phyloP scores from a whole-genome alignment of 768 basidiomycete genomes.

The Antrodiella citrinella region DNA sequence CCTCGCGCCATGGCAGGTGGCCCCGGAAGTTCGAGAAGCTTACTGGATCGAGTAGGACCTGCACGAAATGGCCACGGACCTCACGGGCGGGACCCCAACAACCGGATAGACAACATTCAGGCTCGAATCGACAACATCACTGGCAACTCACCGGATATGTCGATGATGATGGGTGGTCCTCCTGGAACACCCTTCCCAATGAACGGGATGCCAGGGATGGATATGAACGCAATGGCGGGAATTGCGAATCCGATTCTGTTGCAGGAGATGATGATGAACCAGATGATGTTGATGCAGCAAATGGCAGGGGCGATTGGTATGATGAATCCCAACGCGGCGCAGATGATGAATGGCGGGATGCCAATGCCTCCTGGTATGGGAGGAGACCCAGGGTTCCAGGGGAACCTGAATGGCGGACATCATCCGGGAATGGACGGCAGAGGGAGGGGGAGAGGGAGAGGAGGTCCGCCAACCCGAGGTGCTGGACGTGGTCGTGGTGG shows the following conservation, averaged over 20 bases:
- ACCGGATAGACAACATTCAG: conserved; percentile 58
- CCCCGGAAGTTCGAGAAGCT: conserved; percentile 43
- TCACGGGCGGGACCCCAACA: conserved; percentile 6
- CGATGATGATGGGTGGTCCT: conserved; percentile 40
- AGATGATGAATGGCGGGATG: conserved; percentile 50
- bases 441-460: conserved; percentile 23
- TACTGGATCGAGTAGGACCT: conserved; percentile 72
- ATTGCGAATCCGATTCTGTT: conserved; percentile 64
- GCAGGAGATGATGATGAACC: conserved; percentile 88
- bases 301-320: conserved; percentile 83
- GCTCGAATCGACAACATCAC: conserved; percentile 76
- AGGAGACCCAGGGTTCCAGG: conserved; percentile 40
- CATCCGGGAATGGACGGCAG: conserved; percentile 33
- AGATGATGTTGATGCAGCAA: conserved; percentile 91
- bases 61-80: conserved; percentile 8
- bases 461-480: conserved; percentile 14
- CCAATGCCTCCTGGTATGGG: conserved; percentile 44
- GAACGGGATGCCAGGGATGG: conserved; percentile 36
- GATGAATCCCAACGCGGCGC: conserved; percentile 50
- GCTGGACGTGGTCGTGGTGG: conserved; percentile 16
- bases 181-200: conserved; percentile 16
- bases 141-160: conserved; percentile 37
- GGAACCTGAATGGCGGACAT: conserved; percentile 38
- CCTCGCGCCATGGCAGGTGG: conserved; percentile 66
- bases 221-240: conserved; percentile 53